A percentile compares a stretch with the other conserved stretches of the same genome.
phyloP scores from a whole-genome alignment of 176 grass and related monocot species.

The Elymus sibiricus region DNA sequence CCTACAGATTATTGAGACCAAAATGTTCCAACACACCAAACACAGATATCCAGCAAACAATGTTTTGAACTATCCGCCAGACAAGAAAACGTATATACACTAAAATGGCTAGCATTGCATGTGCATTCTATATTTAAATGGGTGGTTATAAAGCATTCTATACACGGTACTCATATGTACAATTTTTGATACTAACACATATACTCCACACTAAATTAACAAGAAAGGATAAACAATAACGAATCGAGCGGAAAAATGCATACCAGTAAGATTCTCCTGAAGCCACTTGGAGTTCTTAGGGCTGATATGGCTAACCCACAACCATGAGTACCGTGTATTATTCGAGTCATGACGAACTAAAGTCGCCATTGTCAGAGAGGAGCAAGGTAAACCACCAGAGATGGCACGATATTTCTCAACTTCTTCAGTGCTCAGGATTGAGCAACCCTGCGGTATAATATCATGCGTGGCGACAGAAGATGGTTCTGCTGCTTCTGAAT shows the following conservation, averaged over 20 bases:
- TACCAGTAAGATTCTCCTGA: conserved; percentile 64
- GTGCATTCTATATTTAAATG: neutral
- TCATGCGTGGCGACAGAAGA: neutral
- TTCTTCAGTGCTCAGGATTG: conserved; percentile 7
- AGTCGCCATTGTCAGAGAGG: conserved; percentile 26
- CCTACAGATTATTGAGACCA: neutral
- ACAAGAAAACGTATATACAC: neutral
- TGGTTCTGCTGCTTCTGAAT: neutral
- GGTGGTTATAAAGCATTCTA: neutral
- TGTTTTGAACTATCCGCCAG: neutral
- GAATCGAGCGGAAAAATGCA: neutral
- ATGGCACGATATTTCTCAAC: neutral
- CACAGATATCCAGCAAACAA: conserved; percentile 4
- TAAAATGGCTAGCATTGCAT: neutral
- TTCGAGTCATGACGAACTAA: conserved; percentile 24
- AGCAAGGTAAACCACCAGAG: neutral
- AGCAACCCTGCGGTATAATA: neutral
- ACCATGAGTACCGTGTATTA: conserved; percentile 39
- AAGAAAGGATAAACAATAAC: conserved; percentile 23
- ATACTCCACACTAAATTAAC: neutral
- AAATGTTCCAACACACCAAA: neutral
- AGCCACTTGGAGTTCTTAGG: conserved; percentile 80
- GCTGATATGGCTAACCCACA: conserved; percentile 65
- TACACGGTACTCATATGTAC: neutral
- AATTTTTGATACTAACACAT: neutral